These are phyloP conservation scores for Teunomyces barrocoloradensis DNA, from an alignment of 805 yeast species.

Conservation along the genomic window DNA sequence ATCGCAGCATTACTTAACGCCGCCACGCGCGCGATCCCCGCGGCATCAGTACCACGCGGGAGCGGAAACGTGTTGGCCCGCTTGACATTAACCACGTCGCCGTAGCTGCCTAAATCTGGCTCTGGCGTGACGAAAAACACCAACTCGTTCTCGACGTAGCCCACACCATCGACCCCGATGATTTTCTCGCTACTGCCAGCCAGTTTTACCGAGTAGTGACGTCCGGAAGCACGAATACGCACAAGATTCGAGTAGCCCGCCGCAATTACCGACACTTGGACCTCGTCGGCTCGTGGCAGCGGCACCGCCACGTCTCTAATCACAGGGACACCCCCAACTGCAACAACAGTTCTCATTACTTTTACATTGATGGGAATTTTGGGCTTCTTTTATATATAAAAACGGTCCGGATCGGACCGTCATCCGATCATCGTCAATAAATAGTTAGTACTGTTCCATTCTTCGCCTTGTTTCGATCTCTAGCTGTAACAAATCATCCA, in stretches of 20 bases:
- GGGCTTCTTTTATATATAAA: no score
- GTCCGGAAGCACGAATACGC: constrained; percentile 8
- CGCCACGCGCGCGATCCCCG: constrained; percentile 9
- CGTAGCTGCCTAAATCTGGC: constrained; percentile 7
- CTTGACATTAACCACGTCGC: constrained; percentile 8
- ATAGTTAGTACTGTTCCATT: background rate
- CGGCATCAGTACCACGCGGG: constrained; percentile 6
- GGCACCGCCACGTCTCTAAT: constrained; percentile 2
- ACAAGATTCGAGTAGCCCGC: constrained; percentile 11
- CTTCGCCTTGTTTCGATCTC: background rate
- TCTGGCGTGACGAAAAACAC: constrained; percentile 8
- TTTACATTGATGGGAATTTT: no score
- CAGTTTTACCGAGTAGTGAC: constrained; percentile 6
- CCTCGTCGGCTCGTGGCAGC: constrained; percentile 10
- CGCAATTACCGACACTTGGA: constrained; percentile 9
- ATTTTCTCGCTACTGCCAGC: constrained; percentile 1
- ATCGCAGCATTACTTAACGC: constrained; percentile 10
- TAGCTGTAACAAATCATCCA: constrained; percentile 5
- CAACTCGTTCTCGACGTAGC: constrained; percentile 7
- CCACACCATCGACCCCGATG: constrained; percentile 13
- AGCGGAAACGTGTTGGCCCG: constrained; percentile 2
- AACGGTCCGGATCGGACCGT: no score
- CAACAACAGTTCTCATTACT: constrained; percentile 5
- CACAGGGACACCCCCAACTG: constrained; percentile 3
- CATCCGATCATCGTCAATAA: no score